Conservation (phyloP, 1,139 yeast species). For the Suhomyces wounanorum region DNA sequence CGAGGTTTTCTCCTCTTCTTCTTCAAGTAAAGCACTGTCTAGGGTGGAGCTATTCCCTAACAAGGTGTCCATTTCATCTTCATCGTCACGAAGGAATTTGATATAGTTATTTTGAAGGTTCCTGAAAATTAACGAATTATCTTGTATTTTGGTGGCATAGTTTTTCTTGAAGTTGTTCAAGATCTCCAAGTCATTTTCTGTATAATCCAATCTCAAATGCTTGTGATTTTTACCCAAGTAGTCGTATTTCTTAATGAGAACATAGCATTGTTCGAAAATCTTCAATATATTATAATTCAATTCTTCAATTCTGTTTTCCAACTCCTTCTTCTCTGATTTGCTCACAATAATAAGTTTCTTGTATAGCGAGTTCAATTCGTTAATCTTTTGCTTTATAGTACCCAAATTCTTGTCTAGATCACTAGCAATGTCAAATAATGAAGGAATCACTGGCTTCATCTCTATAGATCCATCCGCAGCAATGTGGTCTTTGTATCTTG, state of each 20-base stretch:
- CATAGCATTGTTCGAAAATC: constrained; percentile 75
- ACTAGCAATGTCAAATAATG: constrained; percentile 70
- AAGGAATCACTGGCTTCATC: constrained; percentile 66
- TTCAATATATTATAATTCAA: constrained; percentile 73
- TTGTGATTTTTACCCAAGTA: constrained; percentile 43
- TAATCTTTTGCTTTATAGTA: constrained; percentile 51
- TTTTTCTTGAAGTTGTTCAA: constrained; percentile 79
- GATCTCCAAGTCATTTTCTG: constrained; percentile 59
- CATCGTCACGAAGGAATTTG: constrained; percentile 72
- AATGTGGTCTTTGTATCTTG: constrained; percentile 15
- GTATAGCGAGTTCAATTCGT: constrained; percentile 66
- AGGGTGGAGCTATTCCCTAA: constrained; percentile 15
- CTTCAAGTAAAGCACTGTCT: constrained; percentile 34
- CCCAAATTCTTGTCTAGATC: constrained; percentile 67
- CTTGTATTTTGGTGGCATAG: constrained; percentile 84
- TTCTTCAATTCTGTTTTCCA: constrained; percentile 71
- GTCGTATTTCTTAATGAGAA: constrained; percentile 69
- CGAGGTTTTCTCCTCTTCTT: constrained; percentile 37
- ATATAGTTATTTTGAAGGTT: constrained; percentile 88
- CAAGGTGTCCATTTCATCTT: constrained; percentile 44
- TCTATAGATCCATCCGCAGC: constrained; percentile 38
- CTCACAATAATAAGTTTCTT: constrained; percentile 85
- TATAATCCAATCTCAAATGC: constrained; percentile 36
- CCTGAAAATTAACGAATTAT: constrained; percentile 72
- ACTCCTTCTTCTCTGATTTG: constrained; percentile 72